Evolutionary conservation across 192 early-diverging fungal species (phyloP).

Genomic region (Coemansia umbellata): DNA sequence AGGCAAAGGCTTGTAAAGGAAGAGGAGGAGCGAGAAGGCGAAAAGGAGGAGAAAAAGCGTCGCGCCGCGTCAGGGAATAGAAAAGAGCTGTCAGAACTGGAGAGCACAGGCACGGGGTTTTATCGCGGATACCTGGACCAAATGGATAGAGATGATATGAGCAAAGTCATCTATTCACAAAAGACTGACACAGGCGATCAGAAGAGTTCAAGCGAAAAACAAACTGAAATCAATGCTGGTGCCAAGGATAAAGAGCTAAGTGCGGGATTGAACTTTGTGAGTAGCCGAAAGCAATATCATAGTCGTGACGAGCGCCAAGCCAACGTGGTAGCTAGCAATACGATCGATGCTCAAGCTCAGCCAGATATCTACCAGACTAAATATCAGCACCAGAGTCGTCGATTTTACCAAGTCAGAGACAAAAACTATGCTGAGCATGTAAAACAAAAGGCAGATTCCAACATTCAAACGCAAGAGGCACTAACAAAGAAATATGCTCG

Average conservation of each 20-base stretch:
- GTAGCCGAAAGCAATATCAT: too few relatives aligned
- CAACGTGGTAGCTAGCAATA: too few relatives aligned
- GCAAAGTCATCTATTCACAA: constrained; percentile 45
- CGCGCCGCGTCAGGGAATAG: not conserved
- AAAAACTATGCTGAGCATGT: constrained; percentile 6
- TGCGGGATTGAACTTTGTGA: constrained; percentile 5
- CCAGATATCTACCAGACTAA: not conserved
- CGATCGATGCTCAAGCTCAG: too few relatives aligned
- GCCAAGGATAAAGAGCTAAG: not conserved
- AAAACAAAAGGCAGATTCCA: not conserved
- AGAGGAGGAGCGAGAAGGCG: constrained; percentile 17
- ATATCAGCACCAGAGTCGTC: not conserved
- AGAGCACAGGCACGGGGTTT: constrained; percentile 11
- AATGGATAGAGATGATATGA: constrained; percentile 59
- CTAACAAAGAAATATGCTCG: constrained; percentile 26
- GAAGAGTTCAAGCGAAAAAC: not conserved
- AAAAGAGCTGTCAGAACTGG: not conserved
- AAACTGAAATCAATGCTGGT: not conserved
- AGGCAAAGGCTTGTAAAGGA: constrained; percentile 21
- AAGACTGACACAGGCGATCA: not conserved
- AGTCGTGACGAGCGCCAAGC: too few relatives aligned
- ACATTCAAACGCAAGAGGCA: constrained; percentile 8
- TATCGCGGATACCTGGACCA: constrained; percentile 33
- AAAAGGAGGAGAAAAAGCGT: constrained; percentile 1
- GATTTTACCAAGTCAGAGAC: not conserved